Evolutionary conservation across 306 rosid genomes (phyloP), one percentile per base, ranked within the genome.

Genomic region (Sesbania bispinosa): DNA sequence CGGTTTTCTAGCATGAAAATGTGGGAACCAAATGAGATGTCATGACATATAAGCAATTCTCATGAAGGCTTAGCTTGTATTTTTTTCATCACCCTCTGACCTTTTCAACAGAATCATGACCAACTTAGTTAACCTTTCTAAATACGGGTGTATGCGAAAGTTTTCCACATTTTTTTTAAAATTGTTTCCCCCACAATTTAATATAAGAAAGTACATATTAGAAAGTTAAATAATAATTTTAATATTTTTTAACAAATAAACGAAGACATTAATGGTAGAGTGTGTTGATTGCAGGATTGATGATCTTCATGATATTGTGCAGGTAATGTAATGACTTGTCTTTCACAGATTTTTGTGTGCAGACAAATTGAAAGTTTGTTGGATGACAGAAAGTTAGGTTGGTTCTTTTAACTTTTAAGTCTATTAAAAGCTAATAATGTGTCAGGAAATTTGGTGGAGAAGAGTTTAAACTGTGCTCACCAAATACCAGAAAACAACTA

Each of bases 1-100:
- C 93, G 53, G 20, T 19, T 73, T 82, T 75, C 4, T 61, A 67
- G 93, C 88, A 79, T 70, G 0, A 83, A 85, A 87, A 75, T 30
- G 60, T 76, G 96, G 88, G 29, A 67, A 11, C 15, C 15, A 62
- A 16, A 79, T 74, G 83, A 71, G 68, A 55, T 84, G 20, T 23
- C 19, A 57, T 57, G 2, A 59, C 45, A 57, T 21, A 10, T 23
- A 43, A 46, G 58, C 58, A 45, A 47, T 59, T 0, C 23, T 47
- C 36, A 18, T 38, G 13, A 24, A 43, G 16, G 54, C 46, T 62
- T 71, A 38, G 23, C 14, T 71, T 81, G 14, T 53, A 35, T 36
- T 57, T 70, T 75, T 32, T 7, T 50, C 35, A 50, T 77, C 10
- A 27, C 43, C 61, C 69, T 41, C 38, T 82, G 83, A 82, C 83